Conservation (phyloP, 23 red algal species). For the Pyropia haitanensis region DNA sequence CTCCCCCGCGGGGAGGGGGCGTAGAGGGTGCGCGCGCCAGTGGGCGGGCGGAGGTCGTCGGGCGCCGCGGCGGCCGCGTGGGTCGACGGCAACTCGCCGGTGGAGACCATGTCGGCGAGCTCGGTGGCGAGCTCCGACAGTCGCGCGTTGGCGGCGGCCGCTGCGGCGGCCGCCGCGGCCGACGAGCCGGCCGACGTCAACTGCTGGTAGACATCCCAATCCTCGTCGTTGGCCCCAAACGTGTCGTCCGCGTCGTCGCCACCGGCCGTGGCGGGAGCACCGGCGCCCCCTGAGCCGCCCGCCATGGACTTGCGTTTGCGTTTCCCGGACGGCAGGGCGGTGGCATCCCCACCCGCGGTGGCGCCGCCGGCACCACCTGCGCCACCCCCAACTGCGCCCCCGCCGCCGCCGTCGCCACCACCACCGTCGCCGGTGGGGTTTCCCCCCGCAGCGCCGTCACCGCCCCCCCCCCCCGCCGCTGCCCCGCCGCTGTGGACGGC, state of each 20-base stretch:
- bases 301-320: background rate
- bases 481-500: slow-evolving; percentile 50
- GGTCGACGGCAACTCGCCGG: slow-evolving; percentile 34
- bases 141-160: slow-evolving; percentile 27
- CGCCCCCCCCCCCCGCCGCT: slow-evolving; percentile 14
- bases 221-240: slow-evolving; percentile 63
- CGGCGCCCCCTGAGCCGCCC: background rate
- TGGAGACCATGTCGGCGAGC: slow-evolving; percentile 49
- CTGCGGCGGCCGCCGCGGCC: slow-evolving; percentile 42
- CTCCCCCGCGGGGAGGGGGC: slow-evolving; percentile 23
- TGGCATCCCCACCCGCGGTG: no score
- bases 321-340: slow-evolving; percentile 1
- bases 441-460: slow-evolving; percentile 3
- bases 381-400: slow-evolving; percentile 3
- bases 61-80: background rate
- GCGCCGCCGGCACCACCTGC: no score
- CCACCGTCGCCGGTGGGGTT: slow-evolving; percentile 16
- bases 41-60: slow-evolving; percentile 13
- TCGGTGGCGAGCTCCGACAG: slow-evolving; percentile 36
- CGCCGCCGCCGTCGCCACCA: slow-evolving; percentile 22
- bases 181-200: slow-evolving; percentile 38
- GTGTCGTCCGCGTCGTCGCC: slow-evolving; percentile 38
- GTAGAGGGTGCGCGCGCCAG: slow-evolving; percentile 45
- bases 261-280: background rate
- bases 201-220: slow-evolving; percentile 78